Evolutionary conservation across 352 stramenopile species (phyloP).

Genomic region (Plasmopara muralis): DNA sequence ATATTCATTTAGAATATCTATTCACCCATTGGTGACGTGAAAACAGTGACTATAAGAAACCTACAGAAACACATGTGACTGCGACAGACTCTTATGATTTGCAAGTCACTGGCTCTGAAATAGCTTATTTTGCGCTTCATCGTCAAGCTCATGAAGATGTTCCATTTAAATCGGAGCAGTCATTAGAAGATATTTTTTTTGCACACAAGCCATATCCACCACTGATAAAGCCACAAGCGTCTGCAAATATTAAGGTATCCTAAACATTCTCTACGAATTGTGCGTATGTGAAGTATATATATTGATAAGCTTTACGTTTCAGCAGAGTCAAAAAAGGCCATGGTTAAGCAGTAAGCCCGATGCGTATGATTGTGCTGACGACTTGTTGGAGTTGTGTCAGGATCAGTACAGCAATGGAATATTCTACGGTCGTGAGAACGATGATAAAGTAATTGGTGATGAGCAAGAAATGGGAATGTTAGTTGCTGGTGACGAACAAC

Average conservation of each 20-base stretch:
- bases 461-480: constrained; percentile 1
- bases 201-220: not conserved
- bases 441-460: not conserved
- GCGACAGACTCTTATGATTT: not conserved
- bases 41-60: no score
- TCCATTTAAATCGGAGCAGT: not conserved
- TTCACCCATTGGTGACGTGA: not conserved
- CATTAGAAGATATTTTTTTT: constrained; percentile 27
- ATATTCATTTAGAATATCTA: not conserved
- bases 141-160: not conserved
- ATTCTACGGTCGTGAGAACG: not conserved
- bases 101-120: not conserved
- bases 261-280: not conserved
- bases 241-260: constrained; percentile 9
- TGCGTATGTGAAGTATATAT: not conserved
- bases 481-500: not conserved
- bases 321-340: not conserved
- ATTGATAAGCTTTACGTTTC: not conserved
- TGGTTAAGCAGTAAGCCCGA: constrained; percentile 35
- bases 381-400: constrained; percentile 13
- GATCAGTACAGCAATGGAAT: not conserved
- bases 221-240: not conserved
- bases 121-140: not conserved
- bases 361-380: constrained; percentile 18
- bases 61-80: not conserved